Evolutionary conservation across 805 yeast genomes (phyloP), one percentile per base, ranked within the genome.

Genomic region (Kluyveromyces aestuarii): DNA sequence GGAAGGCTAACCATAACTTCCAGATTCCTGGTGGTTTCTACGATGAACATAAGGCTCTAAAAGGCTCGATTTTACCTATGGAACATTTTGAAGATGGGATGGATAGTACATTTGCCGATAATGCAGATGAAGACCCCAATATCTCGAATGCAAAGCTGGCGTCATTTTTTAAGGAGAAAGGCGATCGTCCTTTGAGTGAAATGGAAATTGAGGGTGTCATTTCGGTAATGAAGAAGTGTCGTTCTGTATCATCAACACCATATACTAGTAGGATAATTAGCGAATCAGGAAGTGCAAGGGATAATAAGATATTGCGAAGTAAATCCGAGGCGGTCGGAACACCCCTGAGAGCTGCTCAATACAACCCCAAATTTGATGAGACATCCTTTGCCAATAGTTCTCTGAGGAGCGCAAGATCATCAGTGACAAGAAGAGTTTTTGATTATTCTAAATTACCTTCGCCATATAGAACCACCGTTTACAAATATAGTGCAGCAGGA

Each of bases 191-290:
- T 5, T 70, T 87, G 52, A 72, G 81, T 13, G 87, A 82, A 21
- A 72, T 86, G 40, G 96, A 87, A 62, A 75, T 81, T 57, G 91
- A 84, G 64, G 95, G 95, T n/a, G 91, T 87, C 0, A 61, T 82
- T 52, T 77, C 89, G 6, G 64, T 86, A 16, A 70, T 77, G 50
- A 68, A 69, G 17, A 75, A 72, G 33, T 45, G 47, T 30, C 48
- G 47, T 36, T 40, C 43, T 6, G 45, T 18, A 11, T 19, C 44
- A 2, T 37, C 49, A 2, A 48, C 57, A 3, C 53, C 54, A 8
- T 37, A 44, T 36, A 40, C 40, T 8, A 33, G 38, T n/a, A 39
- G 30, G 16, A 50, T 27, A n/a, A 16, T 38, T 27, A 17, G 46
- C 25, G 56, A 50, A 1, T 50, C 43, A 8, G 52, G 51, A 6